Evolutionary conservation across 2,329 filamentous ascomycete species (phyloP).

Genomic region (Apiospora koreana): DNA sequence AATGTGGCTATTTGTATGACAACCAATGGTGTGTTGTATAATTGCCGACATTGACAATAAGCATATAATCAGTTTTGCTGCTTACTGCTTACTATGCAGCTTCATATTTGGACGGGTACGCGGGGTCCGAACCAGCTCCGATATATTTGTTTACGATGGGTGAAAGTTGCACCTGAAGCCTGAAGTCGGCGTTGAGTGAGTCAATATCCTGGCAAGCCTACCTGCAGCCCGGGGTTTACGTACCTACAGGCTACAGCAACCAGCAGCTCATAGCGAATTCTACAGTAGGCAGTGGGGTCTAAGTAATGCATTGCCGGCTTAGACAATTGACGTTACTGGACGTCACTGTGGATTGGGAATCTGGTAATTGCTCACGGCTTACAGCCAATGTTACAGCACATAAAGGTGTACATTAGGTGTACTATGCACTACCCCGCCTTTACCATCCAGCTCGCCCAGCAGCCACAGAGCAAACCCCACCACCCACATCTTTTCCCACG

Average conservation of each 20-base stretch:
- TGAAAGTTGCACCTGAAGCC: not conserved
- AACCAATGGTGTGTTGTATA: not conserved
- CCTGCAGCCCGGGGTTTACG: too few species aligned
- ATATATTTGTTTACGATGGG: not conserved
- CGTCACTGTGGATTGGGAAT: slow-evolving; percentile 5
- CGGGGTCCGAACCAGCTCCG: not conserved
- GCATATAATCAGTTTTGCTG: not conserved
- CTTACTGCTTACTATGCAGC: not conserved
- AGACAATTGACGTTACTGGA: not conserved
- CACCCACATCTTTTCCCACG: not conserved
- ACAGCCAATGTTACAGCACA: not conserved
- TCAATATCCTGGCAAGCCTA: not conserved
- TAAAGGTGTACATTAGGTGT: too few species aligned
- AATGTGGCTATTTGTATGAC: not conserved
- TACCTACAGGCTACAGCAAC: not conserved
- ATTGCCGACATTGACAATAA: not conserved
- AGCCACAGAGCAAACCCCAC: not conserved
- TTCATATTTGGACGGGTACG: not conserved
- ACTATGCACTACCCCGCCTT: slow-evolving; percentile 4
- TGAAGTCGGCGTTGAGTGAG: not conserved
- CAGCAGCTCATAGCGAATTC: not conserved
- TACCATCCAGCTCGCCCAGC: not conserved
- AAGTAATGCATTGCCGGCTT: not conserved
- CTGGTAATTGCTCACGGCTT: not conserved
- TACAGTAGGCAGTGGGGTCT: slow-evolving; percentile 3